Percentiles rank a stretch among this genome's conserved stretches.
Evolutionary conservation across 2,329 filamentous ascomycete genomes (phyloP).

Genomic region (Aureobasidium sp.): DNA sequence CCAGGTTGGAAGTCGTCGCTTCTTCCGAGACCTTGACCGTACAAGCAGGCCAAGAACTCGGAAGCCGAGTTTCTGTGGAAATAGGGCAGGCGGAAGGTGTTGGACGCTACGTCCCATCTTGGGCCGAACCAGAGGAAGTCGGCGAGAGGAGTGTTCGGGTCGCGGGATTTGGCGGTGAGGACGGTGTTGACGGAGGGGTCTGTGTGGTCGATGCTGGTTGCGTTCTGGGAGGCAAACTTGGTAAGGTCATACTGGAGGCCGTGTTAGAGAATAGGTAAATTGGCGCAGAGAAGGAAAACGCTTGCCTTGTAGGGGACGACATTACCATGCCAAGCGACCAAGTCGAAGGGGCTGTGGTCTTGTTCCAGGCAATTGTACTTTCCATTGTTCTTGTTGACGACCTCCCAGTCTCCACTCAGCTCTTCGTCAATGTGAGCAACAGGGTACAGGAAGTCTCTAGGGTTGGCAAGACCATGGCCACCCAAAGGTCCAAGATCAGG

Average conservation of each 20-base stretch:
- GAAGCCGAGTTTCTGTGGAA: constrained; percentile 35
- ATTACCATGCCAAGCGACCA: constrained; percentile 36
- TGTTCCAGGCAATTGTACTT: constrained; percentile 30
- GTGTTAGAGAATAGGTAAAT: neutral
- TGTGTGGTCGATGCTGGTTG: constrained; percentile 34
- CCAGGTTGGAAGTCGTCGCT: constrained; percentile 39
- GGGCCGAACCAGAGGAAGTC: constrained; percentile 36
- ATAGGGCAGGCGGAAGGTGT: constrained; percentile 34
- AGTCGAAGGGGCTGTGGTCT: constrained; percentile 38
- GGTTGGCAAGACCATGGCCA: constrained; percentile 35
- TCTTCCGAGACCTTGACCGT: constrained; percentile 32
- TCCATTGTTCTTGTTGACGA: constrained; percentile 33
- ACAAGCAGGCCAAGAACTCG: constrained; percentile 33
- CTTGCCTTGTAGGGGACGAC: constrained; percentile 40
- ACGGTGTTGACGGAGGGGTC: constrained; percentile 34
- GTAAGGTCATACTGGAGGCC: constrained; percentile 44
- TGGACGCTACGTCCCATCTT: constrained; percentile 33
- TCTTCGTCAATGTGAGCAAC: constrained; percentile 33
- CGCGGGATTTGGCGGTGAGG: constrained; percentile 32
- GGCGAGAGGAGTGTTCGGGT: constrained; percentile 30
- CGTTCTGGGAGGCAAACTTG: constrained; percentile 37
- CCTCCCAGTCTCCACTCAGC: constrained; percentile 29
- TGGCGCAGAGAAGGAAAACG: too few relatives aligned
- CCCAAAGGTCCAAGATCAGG: constrained; percentile 35
- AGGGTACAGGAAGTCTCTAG: constrained; percentile 33